A percentile compares a stretch with the other conserved stretches of the same genome.
phyloP scores from a whole-genome alignment of 345 rosid genomes.

The Ricinus communis region DNA sequence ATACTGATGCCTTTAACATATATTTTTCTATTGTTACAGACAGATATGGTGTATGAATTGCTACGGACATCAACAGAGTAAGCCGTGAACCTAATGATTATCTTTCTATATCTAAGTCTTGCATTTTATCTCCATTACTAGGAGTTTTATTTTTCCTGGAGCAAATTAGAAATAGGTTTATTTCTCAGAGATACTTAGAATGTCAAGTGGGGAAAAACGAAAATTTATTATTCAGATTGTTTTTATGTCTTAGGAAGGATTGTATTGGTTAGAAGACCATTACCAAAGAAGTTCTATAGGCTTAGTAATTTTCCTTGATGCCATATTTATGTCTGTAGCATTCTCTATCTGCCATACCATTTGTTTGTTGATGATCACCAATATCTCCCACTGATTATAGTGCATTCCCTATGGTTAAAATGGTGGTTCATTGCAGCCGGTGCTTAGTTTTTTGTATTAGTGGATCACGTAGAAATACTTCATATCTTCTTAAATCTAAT shows the following conservation, averaged over 20 bases:
- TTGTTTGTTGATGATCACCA: neutral
- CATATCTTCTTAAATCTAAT: slow-evolving; percentile 9
- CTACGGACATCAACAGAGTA: slow-evolving; percentile 92
- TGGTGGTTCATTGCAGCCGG: neutral
- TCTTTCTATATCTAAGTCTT: neutral
- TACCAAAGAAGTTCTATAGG: neutral
- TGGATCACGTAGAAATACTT: slow-evolving; percentile 3
- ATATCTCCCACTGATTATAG: neutral
- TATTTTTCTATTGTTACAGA: slow-evolving; percentile 44
- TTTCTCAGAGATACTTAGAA: slow-evolving; percentile 3
- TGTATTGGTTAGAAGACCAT: neutral
- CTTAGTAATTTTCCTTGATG: neutral
- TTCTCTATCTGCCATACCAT: neutral
- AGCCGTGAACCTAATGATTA: slow-evolving; percentile 20
- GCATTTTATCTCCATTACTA: slow-evolving; percentile 3
- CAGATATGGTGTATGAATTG: slow-evolving; percentile 88
- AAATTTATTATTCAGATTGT: neutral
- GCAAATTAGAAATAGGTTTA: neutral
- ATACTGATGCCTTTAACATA: slow-evolving; percentile 10
- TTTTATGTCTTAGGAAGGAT: neutral
- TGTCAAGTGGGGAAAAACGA: neutral
- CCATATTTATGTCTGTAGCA: slow-evolving; percentile 1
- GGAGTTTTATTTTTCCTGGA: neutral
- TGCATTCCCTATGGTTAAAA: neutral
- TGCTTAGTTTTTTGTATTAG: neutral